Conservation (phyloP, 73 alveolate genomes). For the Tetrahymena borealis region DNA sequence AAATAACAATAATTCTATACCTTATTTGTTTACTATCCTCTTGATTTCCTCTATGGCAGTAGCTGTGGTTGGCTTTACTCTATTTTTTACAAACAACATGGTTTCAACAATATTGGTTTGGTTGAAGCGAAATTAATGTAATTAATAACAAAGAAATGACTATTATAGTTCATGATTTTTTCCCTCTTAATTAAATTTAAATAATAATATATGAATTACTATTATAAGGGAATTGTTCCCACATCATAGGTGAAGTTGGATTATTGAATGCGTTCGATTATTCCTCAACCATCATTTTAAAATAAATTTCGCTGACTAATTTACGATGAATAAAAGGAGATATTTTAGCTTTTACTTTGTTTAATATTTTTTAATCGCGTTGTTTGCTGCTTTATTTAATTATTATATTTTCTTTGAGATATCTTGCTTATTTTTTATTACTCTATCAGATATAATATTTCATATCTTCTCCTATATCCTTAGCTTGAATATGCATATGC, state of each 20-base stretch:
- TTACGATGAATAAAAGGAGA: neutral
- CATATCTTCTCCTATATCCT: too few relatives aligned
- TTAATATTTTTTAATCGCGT: neutral
- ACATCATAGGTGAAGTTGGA: neutral
- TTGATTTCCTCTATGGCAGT: neutral
- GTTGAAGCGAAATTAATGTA: too few relatives aligned
- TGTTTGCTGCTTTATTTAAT: too few relatives aligned
- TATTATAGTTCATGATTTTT: too few relatives aligned
- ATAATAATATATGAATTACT: too few relatives aligned
- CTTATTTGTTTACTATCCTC: neutral
- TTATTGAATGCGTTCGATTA: neutral
- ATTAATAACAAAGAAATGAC: too few relatives aligned
- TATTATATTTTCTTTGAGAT: too few relatives aligned
- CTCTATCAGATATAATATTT: too few relatives aligned
- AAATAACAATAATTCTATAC: too few relatives aligned
- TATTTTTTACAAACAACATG: neutral
- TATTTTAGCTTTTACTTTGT: neutral
- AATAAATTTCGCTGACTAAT: neutral
- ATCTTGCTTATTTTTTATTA: too few relatives aligned
- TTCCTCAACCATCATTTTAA: neutral
- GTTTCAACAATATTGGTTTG: neutral
- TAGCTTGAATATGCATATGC: too few relatives aligned
- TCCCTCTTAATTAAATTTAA: too few relatives aligned
- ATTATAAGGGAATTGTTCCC: neutral
- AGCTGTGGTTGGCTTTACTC: neutral